Conservation (phyloP, 495 filamentous ascomycete species). For the Aspergillus mulundensis region DNA sequence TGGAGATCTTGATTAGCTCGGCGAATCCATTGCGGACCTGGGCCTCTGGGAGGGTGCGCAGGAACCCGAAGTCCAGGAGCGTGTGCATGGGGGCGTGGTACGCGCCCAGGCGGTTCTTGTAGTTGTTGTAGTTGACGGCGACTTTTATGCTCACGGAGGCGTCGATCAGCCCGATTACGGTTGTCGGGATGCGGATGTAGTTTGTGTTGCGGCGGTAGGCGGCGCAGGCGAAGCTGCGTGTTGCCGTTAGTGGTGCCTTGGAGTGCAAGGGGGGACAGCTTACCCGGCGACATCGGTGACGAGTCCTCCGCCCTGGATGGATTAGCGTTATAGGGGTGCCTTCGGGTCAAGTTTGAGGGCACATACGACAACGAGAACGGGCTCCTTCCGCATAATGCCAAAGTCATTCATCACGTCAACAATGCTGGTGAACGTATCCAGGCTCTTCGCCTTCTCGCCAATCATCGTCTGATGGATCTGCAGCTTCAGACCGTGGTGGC, state of each 20-base stretch:
- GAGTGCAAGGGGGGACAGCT: no score
- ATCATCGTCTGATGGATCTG: slow-evolving; percentile 4
- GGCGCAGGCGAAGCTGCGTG: neutral
- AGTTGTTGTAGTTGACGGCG: neutral
- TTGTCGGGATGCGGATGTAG: neutral
- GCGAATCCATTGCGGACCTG: neutral
- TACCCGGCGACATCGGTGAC: neutral
- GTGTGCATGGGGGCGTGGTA: neutral
- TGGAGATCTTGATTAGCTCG: neutral
- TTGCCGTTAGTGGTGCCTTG: no score
- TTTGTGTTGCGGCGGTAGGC: neutral
- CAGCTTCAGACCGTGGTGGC: neutral
- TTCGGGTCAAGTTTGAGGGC: no score
- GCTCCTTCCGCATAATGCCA: slow-evolving; percentile 3
- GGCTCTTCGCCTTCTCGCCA: slow-evolving; percentile 1
- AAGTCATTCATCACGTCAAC: slow-evolving; percentile 3
- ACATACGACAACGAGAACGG: slow-evolving; percentile 5
- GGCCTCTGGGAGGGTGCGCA: neutral
- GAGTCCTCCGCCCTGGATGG: neutral
- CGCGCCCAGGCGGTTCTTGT: neutral
- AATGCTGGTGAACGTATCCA: slow-evolving; percentile 1
- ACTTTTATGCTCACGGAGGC: neutral
- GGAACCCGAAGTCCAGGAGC: neutral
- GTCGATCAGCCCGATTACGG: neutral
- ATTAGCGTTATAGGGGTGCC: neutral